Conservation (phyloP, 2,329 filamentous ascomycete genomes). For the Aspergillus caelatus region DNA sequence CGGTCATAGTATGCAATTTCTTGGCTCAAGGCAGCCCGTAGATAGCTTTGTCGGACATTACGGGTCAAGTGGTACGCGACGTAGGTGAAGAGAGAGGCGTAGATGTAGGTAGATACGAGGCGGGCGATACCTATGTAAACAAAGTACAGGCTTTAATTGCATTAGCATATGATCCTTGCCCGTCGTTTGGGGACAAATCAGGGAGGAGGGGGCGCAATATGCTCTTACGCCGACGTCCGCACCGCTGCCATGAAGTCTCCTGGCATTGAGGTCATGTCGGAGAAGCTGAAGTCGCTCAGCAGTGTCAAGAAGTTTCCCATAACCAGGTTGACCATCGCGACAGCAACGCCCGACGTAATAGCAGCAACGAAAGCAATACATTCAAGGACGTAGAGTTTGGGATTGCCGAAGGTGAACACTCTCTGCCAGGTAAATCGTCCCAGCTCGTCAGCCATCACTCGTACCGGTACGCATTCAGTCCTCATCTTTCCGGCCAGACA, state of each 20-base stretch:
- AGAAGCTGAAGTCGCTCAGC: slow-evolving; percentile 29
- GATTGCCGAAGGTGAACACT: slow-evolving; percentile 11
- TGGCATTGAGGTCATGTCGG: slow-evolving; percentile 9
- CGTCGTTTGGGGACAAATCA: slow-evolving; percentile 8
- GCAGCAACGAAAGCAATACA: slow-evolving; percentile 12
- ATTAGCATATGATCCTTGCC: too few relatives aligned
- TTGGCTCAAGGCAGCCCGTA: slow-evolving; percentile 30
- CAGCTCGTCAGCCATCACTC: too few relatives aligned
- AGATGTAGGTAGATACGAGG: slow-evolving; percentile 37
- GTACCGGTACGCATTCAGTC: too few relatives aligned
- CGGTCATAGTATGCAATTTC: slow-evolving; percentile 35
- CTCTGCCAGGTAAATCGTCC: not conserved
- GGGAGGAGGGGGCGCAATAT: slow-evolving; percentile 5
- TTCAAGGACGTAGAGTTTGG: not conserved
- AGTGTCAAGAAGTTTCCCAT: slow-evolving; percentile 35
- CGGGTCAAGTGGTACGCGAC: slow-evolving; percentile 9
- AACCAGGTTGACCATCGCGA: slow-evolving; percentile 43
- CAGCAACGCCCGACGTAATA: slow-evolving; percentile 26
- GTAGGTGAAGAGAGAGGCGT: slow-evolving; percentile 21
- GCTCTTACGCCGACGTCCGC: too few relatives aligned
- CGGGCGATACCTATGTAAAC: slow-evolving; percentile 41
- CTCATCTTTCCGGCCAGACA: not conserved
- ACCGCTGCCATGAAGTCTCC: slow-evolving; percentile 2
- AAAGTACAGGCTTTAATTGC: slow-evolving; percentile 29
- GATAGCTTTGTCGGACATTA: slow-evolving; percentile 16